Evolutionary conservation across 2,329 filamentous ascomycete species (phyloP).

Genomic region (Aspergillus sp.): DNA sequence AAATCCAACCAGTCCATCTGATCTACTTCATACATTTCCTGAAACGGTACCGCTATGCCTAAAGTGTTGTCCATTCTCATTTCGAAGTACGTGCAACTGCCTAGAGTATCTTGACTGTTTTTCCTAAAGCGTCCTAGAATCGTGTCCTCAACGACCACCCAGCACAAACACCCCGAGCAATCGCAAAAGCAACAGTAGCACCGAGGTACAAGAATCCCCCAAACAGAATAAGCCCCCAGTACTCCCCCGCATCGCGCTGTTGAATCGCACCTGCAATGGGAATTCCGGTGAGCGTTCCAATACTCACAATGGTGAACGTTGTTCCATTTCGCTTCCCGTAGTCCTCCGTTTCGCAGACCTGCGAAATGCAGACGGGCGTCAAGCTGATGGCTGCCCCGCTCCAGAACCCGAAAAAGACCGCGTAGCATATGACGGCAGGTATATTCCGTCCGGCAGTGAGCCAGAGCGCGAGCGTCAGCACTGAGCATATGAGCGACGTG

Average conservation of each 20-base stretch:
- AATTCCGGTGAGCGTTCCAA: conserved; percentile 23
- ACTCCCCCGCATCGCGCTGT: conserved; percentile 5
- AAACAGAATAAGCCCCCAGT: conserved; percentile 20
- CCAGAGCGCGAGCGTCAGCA: conserved; percentile 24
- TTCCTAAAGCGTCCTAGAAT: conserved; percentile 9
- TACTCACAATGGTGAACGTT: conserved; percentile 19
- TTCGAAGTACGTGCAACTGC: too few species aligned
- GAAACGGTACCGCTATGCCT: too few species aligned
- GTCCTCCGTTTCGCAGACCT: conserved; percentile 28
- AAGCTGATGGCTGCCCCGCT: conserved; percentile 28
- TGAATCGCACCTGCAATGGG: conserved; percentile 26
- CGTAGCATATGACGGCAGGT: conserved; percentile 18
- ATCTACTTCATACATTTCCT: too few species aligned
- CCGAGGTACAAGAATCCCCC: conserved; percentile 25
- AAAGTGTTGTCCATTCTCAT: too few species aligned
- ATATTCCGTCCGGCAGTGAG: conserved; percentile 7
- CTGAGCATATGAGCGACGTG: conserved; percentile 16
- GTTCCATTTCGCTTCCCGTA: conserved; percentile 25
- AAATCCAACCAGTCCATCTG: too few species aligned
- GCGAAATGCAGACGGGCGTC: conserved; percentile 29
- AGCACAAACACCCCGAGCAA: conserved; percentile 21
- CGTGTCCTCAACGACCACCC: conserved; percentile 18
- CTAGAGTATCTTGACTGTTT: too few species aligned
- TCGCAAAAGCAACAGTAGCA: conserved; percentile 20
- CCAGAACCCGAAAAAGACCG: conserved; percentile 19